Evolutionary conservation across 2,329 filamentous ascomycete species (phyloP).

Genomic region (Periconia sp.): DNA sequence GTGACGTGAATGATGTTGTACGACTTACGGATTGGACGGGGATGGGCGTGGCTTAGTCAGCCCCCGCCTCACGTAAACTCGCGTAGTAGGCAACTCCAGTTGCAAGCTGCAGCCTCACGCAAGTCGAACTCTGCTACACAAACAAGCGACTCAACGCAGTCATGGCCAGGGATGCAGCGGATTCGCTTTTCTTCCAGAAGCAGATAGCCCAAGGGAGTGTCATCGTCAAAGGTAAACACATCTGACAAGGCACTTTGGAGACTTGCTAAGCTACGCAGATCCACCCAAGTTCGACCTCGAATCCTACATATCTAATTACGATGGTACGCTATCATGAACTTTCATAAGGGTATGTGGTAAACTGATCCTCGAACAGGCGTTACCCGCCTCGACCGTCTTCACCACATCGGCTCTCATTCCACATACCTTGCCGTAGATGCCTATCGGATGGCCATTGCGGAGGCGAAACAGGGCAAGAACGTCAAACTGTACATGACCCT

Average conservation of each 20-base stretch:
- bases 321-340: constrained; percentile 60
- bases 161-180: constrained; percentile 43
- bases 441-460: constrained; percentile 74
- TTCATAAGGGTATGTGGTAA: neutral
- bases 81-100: no score
- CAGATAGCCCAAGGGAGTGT: constrained; percentile 29
- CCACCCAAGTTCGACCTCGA: constrained; percentile 90
- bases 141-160: constrained; percentile 9
- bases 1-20: no score
- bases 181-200: constrained; percentile 44
- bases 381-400: constrained; percentile 79
- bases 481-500: constrained; percentile 73
- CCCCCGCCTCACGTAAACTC: constrained; percentile 11
- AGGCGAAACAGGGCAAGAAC: constrained; percentile 79
- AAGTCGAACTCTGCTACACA: constrained; percentile 8
- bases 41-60: no score
- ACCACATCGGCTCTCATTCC: constrained; percentile 80
- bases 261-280: constrained; percentile 57
- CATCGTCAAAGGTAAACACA: constrained; percentile 39
- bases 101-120: no score
- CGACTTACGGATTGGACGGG: no score
- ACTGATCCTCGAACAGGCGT: no score
- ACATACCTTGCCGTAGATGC: constrained; percentile 79
- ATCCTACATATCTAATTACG: constrained; percentile 88
- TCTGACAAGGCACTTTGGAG: neutral